Evolutionary conservation across 805 yeast genomes (phyloP), one percentile per base, ranked within the genome.

Genomic region (Lipomyces sp.): DNA sequence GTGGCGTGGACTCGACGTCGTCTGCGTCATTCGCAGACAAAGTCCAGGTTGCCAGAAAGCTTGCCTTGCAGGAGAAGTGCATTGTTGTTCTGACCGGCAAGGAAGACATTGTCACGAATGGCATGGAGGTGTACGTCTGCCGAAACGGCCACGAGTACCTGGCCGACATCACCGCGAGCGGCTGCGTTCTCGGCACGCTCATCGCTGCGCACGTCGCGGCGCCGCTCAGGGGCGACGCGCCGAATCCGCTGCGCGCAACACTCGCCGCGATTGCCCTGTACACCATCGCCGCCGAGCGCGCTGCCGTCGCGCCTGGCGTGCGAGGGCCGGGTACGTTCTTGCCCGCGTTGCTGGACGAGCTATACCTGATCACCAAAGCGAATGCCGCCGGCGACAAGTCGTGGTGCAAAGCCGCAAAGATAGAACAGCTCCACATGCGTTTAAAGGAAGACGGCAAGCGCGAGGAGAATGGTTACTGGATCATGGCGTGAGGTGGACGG

Each of bases 161-260:
- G 84, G 82, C 83, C 0, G 64, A 70, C 10, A 77, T 87, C 4
- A 87, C 95, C 0, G 95, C 95, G 3, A 73, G 89, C 2, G 96
- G 96, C 0, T 88, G 96, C 56, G 78, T 91, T 0, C 68, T 88
- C 34, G 95, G 95, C 1, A 80, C 89, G 39, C 75, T 79, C 0
- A 79, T 87, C 46, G 82, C 85, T 0, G 71, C 85, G 1, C 75
- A 71, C 51, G 64, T 80, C 1, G 82, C 82, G 2, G 6, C 2
- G 60, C 66, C 46, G 66, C 61, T 6, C 59, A 58, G 7, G 67
- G 70, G 46, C 61, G 74, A 0, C 75, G 74, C 51, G 65, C 63
- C 6, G 80, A 83, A 1, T 39, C 39, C 19, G 47, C 6, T 26
- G 6, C 10, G 10, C 29, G 10, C 6, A 7, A 77, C 79, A 0